phyloP scores from a whole-genome alignment of 2,329 filamentous ascomycete species.

The Magnaporthiopsis rhizophila region DNA sequence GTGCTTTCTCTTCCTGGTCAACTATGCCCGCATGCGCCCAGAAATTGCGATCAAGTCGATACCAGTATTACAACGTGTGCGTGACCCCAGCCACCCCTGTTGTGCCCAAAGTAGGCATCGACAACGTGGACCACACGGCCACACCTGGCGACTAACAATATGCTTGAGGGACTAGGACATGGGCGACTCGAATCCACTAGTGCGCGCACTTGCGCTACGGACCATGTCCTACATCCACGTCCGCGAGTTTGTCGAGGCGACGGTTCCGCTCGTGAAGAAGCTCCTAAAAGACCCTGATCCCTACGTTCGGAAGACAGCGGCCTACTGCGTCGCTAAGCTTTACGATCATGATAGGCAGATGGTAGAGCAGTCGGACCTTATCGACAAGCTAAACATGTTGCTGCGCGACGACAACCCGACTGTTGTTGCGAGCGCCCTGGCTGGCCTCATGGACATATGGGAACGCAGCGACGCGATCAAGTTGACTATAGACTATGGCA shows the following conservation, averaged over 20 bases:
- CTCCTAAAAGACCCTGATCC: slow-evolving; percentile 82
- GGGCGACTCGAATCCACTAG: slow-evolving; percentile 85
- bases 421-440: slow-evolving; percentile 88
- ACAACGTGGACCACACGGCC: background rate
- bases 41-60: slow-evolving; percentile 91
- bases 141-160: background rate
- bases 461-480: slow-evolving; percentile 96
- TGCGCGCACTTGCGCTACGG: slow-evolving; percentile 82
- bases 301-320: slow-evolving; percentile 95
- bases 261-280: slow-evolving; percentile 73
- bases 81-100: slow-evolving; percentile 15
- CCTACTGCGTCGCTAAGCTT: slow-evolving; percentile 92
- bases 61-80: slow-evolving; percentile 72
- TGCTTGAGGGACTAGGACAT: slow-evolving; percentile 59
- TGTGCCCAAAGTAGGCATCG: too few relatives aligned
- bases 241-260: slow-evolving; percentile 87
- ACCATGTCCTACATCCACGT: slow-evolving; percentile 98
- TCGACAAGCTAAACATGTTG: slow-evolving; percentile 83
- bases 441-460: slow-evolving; percentile 94
- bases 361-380: slow-evolving; percentile 85
- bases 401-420: slow-evolving; percentile 94
- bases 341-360: slow-evolving; percentile 92
- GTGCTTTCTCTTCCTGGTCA: slow-evolving; percentile 96
- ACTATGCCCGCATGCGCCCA: slow-evolving; percentile 90
- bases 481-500: slow-evolving; percentile 93